A percentile compares a stretch with the other conserved stretches of the same genome.
Conservation (phyloP, 805 yeast genomes). For the Blastobotrys attinorum region DNA sequence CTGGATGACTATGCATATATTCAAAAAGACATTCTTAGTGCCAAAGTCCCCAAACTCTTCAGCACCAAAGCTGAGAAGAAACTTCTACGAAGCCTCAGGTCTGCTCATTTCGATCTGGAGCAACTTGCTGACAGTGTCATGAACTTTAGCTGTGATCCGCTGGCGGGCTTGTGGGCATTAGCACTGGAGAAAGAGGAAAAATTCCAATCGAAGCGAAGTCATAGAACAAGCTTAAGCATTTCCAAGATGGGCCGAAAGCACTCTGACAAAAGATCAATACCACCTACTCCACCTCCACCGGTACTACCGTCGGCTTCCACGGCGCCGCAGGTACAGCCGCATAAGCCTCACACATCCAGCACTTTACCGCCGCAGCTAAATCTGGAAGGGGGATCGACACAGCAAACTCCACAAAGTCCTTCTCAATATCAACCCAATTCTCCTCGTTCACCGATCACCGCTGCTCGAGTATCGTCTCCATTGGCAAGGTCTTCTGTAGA, state of each 20-base stretch:
- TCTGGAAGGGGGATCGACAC: background rate
- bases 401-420: background rate
- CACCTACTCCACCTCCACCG: background rate
- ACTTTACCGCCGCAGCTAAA: background rate
- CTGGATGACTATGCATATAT: constrained; percentile 39
- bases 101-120: constrained; percentile 57
- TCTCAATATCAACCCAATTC: background rate
- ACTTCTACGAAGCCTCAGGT: constrained; percentile 49
- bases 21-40: constrained; percentile 33
- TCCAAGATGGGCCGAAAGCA: constrained; percentile 6
- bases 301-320: no score
- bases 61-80: constrained; percentile 55
- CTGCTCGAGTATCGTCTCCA: background rate
- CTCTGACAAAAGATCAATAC: constrained; percentile 3
- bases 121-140: constrained; percentile 49
- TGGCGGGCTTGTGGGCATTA: constrained; percentile 70
- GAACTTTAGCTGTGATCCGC: constrained; percentile 56
- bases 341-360: background rate
- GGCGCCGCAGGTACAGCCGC: no score
- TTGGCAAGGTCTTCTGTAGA: background rate
- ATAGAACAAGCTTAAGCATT: constrained; percentile 11
- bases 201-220: constrained; percentile 9
- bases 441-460: background rate
- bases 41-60: constrained; percentile 37
- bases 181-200: constrained; percentile 43